A percentile compares a stretch with the other conserved stretches of the same genome.
These are phyloP conservation scores for Phytophthora uliginosa DNA, from an alignment of 352 stramenopile genomes.

Conservation along the genomic window DNA sequence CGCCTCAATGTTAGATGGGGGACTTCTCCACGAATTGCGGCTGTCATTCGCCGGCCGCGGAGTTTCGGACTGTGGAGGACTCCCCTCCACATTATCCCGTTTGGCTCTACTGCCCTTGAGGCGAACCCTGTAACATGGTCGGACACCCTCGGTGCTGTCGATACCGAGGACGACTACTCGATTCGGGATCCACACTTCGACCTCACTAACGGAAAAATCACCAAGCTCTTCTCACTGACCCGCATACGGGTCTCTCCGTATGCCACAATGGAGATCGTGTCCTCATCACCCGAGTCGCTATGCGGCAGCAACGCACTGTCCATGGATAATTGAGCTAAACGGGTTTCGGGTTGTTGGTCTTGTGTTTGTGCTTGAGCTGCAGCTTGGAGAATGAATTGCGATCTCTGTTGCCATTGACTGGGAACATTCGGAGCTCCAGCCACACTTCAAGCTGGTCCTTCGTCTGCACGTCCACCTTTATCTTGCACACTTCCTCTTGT, in stretches of 20 bases:
- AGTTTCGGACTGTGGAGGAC: slow-evolving; percentile 10
- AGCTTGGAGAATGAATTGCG: slow-evolving; percentile 26
- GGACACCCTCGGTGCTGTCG: slow-evolving; percentile 22
- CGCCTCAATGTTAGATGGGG: slow-evolving; percentile 9
- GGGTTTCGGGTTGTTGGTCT: not conserved
- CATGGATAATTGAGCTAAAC: slow-evolving; percentile 14
- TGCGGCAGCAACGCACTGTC: slow-evolving; percentile 30
- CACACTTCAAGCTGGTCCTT: slow-evolving; percentile 27
- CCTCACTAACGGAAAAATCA: slow-evolving; percentile 37
- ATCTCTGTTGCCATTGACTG: slow-evolving; percentile 4
- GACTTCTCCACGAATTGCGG: slow-evolving; percentile 29
- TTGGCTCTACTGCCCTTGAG: slow-evolving; percentile 62
- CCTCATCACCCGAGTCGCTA: slow-evolving; percentile 18
- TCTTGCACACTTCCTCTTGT: slow-evolving; percentile 16
- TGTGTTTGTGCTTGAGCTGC: slow-evolving; percentile 8
- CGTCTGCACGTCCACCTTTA: slow-evolving; percentile 15
- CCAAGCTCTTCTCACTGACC: slow-evolving; percentile 62
- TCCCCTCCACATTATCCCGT: slow-evolving; percentile 54
- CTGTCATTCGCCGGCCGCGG: not conserved
- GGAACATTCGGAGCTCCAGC: slow-evolving; percentile 5
- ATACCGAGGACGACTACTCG: slow-evolving; percentile 33
- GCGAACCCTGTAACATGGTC: slow-evolving; percentile 34
- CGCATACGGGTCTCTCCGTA: slow-evolving; percentile 25
- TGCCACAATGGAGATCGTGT: slow-evolving; percentile 37
- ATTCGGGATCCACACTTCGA: slow-evolving; percentile 42